phyloP scores from a whole-genome alignment of 805 yeast genomes.

The Saccharomycopsis lassenensis region DNA sequence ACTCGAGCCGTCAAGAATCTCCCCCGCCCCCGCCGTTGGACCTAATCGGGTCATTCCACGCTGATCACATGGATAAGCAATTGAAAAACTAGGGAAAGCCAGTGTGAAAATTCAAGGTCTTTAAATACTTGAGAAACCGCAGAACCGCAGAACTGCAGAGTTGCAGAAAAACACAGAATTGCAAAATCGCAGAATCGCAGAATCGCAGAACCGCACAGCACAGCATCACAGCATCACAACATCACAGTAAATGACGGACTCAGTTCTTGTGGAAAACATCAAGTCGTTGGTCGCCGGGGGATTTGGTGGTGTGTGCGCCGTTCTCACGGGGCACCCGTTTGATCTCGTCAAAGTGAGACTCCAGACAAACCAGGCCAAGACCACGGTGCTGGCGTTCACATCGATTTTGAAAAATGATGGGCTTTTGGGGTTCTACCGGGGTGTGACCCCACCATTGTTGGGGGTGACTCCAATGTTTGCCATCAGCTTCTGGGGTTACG shows the following conservation, averaged over 20 bases:
- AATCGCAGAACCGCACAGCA: too few species aligned
- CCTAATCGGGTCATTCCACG: too few species aligned
- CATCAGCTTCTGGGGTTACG: conserved; percentile 97
- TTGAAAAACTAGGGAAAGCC: too few species aligned
- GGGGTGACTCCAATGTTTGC: conserved; percentile 99
- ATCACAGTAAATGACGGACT: conserved; percentile 3
- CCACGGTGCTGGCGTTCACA: conserved; percentile 57
- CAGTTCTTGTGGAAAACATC: conserved; percentile 49
- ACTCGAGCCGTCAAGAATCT: too few species aligned
- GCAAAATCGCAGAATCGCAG: too few species aligned
- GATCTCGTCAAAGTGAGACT: conserved; percentile 86
- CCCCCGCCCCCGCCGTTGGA: too few species aligned
- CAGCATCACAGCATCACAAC: too few species aligned
- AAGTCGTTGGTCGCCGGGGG: conserved; percentile 91
- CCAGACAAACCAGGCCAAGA: conserved; percentile 58
- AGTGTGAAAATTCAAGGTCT: too few species aligned
- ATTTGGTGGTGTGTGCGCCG: conserved; percentile 94
- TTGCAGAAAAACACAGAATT: too few species aligned
- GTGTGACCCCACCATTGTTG: conserved; percentile 87
- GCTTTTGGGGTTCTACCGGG: conserved; percentile 74
- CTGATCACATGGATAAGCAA: too few species aligned
- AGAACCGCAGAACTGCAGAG: too few species aligned
- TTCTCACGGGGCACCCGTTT: conserved; percentile 91
- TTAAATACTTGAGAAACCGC: too few species aligned
- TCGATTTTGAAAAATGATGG: conserved; percentile 68